A percentile compares a stretch with the other conserved stretches of the same genome.
Conservation (phyloP, 805 yeast genomes). For the Candida manassasensis region DNA sequence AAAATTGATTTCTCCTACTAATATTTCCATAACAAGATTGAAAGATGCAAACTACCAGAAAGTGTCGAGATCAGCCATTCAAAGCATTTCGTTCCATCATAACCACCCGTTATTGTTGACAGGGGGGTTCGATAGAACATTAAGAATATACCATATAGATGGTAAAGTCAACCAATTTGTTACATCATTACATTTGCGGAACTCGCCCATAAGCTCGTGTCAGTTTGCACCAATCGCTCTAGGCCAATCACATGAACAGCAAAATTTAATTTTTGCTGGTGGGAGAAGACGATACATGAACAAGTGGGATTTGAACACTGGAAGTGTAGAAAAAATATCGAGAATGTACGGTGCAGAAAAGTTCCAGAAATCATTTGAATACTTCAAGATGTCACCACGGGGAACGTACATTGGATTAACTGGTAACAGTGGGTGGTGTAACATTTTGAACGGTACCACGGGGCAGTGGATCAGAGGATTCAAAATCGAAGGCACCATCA, state of each 20-base stretch:
- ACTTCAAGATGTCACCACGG: conserved; percentile 69
- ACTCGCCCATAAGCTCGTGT: conserved; percentile 78
- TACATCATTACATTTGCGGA: conserved; percentile 72
- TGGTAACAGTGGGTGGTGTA: conserved; percentile 91
- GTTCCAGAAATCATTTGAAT: conserved; percentile 82
- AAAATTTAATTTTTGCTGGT: conserved; percentile 66
- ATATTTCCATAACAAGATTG: conserved; percentile 72
- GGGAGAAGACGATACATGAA: conserved; percentile 92
- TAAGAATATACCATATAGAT: conserved; percentile 85
- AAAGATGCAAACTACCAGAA: conserved; percentile 79
- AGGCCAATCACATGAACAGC: conserved; percentile 16
- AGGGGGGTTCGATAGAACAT: conserved; percentile 87
- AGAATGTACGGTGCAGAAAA: conserved; percentile 89
- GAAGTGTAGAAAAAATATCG: conserved; percentile 75
- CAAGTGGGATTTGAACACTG: conserved; percentile 76
- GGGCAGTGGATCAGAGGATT: conserved; percentile 89
- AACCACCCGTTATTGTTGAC: conserved; percentile 77
- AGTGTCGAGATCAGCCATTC: conserved; percentile 76
- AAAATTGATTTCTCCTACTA: conserved; percentile 62
- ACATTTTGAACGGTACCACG: conserved; percentile 65
- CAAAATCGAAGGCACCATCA: conserved; percentile 80
- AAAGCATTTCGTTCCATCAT: conserved; percentile 80
- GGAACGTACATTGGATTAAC: conserved; percentile 70
- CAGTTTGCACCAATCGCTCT: conserved; percentile 43
- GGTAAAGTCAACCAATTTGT: conserved; percentile 79